Evolutionary conservation across 768 basidiomycete species (phyloP).

Genomic region (Macrolepiota fuliginosa): DNA sequence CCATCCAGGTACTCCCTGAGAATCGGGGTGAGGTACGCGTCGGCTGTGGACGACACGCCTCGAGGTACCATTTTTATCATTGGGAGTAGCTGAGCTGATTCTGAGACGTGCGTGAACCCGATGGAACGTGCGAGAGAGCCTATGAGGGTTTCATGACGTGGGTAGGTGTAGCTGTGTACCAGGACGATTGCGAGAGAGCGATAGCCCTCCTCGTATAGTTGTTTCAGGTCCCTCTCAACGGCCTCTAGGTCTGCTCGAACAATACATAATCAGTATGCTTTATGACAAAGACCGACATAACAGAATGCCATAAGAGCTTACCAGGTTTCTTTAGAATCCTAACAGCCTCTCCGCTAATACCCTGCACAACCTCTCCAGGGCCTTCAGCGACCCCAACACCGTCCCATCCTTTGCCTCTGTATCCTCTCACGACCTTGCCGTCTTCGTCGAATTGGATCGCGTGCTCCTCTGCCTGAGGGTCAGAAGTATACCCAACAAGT

Average conservation of each 20-base stretch:
- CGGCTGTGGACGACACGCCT: constrained; percentile 88
- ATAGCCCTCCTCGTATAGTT: constrained; percentile 78
- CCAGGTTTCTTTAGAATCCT: constrained; percentile 76
- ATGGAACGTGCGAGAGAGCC: constrained; percentile 71
- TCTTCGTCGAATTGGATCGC: constrained; percentile 73
- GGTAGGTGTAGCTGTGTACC: constrained; percentile 90
- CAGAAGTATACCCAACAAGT: constrained; percentile 88
- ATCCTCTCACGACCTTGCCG: constrained; percentile 64
- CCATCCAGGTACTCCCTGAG: constrained; percentile 82
- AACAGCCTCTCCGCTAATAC: constrained; percentile 88
- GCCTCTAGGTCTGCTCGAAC: constrained; percentile 43
- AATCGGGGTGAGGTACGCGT: constrained; percentile 94
- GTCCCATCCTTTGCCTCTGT: constrained; percentile 79
- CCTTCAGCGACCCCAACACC: constrained; percentile 68
- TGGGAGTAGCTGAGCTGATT: constrained; percentile 83
- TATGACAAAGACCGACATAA: background rate
- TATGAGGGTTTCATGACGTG: constrained; percentile 76
- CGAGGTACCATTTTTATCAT: constrained; percentile 97
- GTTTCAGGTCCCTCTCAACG: constrained; percentile 61
- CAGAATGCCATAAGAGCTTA: constrained; percentile 20
- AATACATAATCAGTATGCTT: background rate
- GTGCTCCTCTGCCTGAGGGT: constrained; percentile 76
- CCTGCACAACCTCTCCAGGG: constrained; percentile 75
- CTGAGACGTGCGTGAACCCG: constrained; percentile 89
- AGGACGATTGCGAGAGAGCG: constrained; percentile 88